A percentile compares a stretch with the other conserved stretches of the same genome.
phyloP scores from a whole-genome alignment of 148 eudicot species.

The Drosera capensis region DNA sequence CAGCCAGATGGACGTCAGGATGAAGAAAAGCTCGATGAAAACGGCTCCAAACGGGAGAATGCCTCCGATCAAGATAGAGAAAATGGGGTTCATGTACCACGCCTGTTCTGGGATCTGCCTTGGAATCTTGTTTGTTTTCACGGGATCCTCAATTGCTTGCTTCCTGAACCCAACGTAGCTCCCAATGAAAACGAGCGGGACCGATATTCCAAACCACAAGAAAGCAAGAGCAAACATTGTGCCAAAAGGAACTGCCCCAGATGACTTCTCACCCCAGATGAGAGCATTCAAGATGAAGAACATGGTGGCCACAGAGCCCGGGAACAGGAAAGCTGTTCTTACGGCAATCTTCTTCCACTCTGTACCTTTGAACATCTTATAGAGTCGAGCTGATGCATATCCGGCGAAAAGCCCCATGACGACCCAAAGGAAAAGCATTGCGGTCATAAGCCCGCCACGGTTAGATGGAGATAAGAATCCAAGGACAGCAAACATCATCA shows the following conservation, averaged over 20 bases:
- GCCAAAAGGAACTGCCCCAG: constrained; percentile 21
- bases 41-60: constrained; percentile 23
- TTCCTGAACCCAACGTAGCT: constrained; percentile 23
- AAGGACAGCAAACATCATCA: constrained; percentile 15
- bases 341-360: constrained; percentile 24
- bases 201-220: constrained; percentile 23
- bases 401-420: constrained; percentile 31
- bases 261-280: constrained; percentile 21
- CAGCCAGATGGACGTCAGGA: constrained; percentile 25
- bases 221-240: constrained; percentile 22
- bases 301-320: constrained; percentile 15
- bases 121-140: constrained; percentile 24
- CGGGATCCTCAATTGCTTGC: constrained; percentile 15
- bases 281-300: constrained; percentile 19
- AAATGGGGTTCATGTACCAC: constrained; percentile 21
- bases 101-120: constrained; percentile 27
- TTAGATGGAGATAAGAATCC: constrained; percentile 32
- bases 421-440: constrained; percentile 28
- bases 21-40: constrained; percentile 20
- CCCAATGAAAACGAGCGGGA: constrained; percentile 30
- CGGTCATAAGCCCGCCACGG: constrained; percentile 21
- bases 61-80: constrained; percentile 21
- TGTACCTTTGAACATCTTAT: constrained; percentile 26
- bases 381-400: constrained; percentile 21
- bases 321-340: constrained; percentile 23